Conservation (phyloP, 129 eudicot species). For the Chrysanthemum lavandulifolium region DNA sequence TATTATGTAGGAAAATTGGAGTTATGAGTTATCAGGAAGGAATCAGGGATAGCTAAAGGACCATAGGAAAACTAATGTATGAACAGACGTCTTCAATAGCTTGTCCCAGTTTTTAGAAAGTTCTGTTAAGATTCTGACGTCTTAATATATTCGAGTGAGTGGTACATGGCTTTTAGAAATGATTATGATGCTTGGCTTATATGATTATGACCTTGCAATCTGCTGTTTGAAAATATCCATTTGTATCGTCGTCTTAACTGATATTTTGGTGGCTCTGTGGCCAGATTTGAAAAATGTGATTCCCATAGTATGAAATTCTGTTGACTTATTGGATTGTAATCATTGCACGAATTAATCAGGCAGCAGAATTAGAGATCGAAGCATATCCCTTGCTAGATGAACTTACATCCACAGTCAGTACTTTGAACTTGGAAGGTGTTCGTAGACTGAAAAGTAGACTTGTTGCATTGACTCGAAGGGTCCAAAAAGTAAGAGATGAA, state of each 20-base stretch:
- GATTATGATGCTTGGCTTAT: no score
- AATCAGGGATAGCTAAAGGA: no score
- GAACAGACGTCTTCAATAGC: not conserved
- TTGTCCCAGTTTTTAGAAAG: not conserved
- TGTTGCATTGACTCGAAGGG: conserved; percentile 86
- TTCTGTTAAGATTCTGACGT: not conserved
- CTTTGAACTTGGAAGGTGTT: conserved; percentile 83
- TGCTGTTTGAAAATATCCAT: no score
- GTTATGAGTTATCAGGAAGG: not conserved
- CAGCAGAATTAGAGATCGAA: conserved; percentile 84
- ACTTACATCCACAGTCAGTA: conserved; percentile 87
- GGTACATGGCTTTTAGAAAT: no score
- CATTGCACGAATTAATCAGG: conserved; percentile 41
- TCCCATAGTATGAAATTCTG: not conserved
- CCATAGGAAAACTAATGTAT: not conserved
- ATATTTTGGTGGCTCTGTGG: not conserved
- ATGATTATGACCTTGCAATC: no score
- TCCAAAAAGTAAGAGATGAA: conserved; percentile 98
- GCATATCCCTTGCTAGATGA: conserved; percentile 96
- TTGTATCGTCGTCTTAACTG: not conserved
- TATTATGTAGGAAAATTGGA: not conserved
- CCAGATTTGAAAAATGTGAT: not conserved
- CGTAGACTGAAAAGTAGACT: conserved; percentile 94
- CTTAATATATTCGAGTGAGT: not conserved
- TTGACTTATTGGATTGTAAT: not conserved